Evolutionary conservation across 306 rosid genomes (phyloP).

Genomic region (Quercus wislizeni): DNA sequence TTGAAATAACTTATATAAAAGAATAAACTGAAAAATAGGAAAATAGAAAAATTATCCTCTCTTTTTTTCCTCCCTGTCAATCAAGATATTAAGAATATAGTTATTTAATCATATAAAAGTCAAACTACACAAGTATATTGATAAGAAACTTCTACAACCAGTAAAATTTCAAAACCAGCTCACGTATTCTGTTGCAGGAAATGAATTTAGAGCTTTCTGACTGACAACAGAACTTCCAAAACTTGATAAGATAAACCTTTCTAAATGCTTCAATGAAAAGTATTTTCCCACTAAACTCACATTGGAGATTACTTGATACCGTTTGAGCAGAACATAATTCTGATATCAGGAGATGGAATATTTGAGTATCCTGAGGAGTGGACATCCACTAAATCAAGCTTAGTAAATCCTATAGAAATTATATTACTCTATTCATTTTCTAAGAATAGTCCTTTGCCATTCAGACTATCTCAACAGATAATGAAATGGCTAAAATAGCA

Average conservation of each 20-base stretch:
- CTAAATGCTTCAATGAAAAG: background rate
- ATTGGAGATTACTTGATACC: background rate
- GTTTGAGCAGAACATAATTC: background rate
- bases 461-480: background rate
- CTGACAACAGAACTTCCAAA: background rate
- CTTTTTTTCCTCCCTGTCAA: background rate
- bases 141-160: background rate
- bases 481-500: background rate
- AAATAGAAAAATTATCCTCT: background rate
- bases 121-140: background rate
- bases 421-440: background rate
- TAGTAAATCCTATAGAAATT: background rate
- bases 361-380: background rate
- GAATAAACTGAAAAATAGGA: background rate
- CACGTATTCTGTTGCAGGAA: background rate
- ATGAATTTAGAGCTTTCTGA: background rate
- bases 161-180: constrained; percentile 8
- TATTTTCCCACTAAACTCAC: background rate
- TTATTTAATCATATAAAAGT: background rate
- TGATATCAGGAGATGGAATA: constrained; percentile 1
- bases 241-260: background rate
- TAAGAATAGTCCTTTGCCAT: background rate
- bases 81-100: constrained; percentile 9
- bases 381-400: background rate
- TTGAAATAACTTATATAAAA: background rate